phyloP scores from a whole-genome alignment of 306 rosid species.

The Lotus japonicus region DNA sequence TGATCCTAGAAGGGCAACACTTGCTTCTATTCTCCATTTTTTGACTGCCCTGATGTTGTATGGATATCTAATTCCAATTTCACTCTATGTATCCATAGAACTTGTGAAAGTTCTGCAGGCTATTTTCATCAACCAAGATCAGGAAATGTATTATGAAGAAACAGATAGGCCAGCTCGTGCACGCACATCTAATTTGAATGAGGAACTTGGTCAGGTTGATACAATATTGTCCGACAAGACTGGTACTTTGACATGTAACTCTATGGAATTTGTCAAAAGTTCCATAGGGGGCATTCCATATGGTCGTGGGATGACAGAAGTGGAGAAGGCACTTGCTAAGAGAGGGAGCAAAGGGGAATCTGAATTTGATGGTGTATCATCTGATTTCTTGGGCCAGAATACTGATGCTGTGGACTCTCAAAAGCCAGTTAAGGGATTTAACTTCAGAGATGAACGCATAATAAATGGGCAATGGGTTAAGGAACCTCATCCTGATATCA shows the following conservation, averaged over 20 bases:
- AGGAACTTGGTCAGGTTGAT: conserved; percentile 87
- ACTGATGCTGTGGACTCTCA: conserved; percentile 22
- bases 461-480: conserved; percentile 68
- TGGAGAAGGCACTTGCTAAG: conserved; percentile 57
- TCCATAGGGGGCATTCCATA: conserved; percentile 66
- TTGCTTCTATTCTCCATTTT: conserved; percentile 64
- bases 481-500: conserved; percentile 54
- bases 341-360: conserved; percentile 30
- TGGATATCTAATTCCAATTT: conserved; percentile 86
- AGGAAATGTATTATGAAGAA: conserved; percentile 71
- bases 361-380: conserved; percentile 30
- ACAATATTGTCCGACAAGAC: conserved; percentile 84
- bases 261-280: conserved; percentile 90
- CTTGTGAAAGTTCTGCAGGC: conserved; percentile 85
- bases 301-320: conserved; percentile 78
- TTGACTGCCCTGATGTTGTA: conserved; percentile 85
- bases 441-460: conserved; percentile 70
- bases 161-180: conserved; percentile 74
- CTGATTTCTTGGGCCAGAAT: conserved; percentile 14
- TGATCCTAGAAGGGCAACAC: conserved; percentile 46
- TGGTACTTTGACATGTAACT: conserved; percentile 89
- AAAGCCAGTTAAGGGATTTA: conserved; percentile 57
- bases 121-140: conserved; percentile 78
- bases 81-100: conserved; percentile 85
- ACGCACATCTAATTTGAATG: conserved; percentile 81